Base-by-base conservation (phyloP, 2,329 filamentous ascomycete genomes). In the Capronia epimyces region DNA sequence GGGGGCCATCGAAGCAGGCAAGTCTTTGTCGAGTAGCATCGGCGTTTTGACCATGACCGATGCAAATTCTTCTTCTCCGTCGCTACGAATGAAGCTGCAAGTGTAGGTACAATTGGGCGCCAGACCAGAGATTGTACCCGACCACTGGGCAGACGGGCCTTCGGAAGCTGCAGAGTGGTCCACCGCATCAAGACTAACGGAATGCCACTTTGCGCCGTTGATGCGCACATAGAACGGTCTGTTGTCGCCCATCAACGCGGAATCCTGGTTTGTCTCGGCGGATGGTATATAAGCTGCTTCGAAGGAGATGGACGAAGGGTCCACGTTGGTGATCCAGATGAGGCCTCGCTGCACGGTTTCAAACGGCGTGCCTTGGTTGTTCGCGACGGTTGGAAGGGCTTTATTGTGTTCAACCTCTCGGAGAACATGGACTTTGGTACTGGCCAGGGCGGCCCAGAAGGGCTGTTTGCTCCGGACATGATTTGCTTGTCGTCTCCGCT, bases 401-500 rank as follows among this genome's bases (percentile, higher is more conserved):
- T 79, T 73, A 70, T 87, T 91, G 66, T 94, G 80, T 70, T 89
- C 86, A 62, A 88, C 87, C 69, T 89, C 90, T 72, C 95, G 93
- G 65, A 94, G 84, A 71, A 95, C 89, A 62, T 93, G 91, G 66
- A 96, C 90, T 76, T 96, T 96, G 65, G 90, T 95, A 71, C 89
- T 95, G 45, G 90, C 90, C 62, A 96, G 80, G 42, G 90, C 90
- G 58, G 90, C 89, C 90, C 90, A 96, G 59, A 96, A 80, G 43
- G 90, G 90, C 71, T 96, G 90, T 65, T 89, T 84, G 67, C 89
- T 87, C 68, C 90, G 80, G 60, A 95, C 89, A 69, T 93, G 87
- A 52, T 89, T 89, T 65, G 87, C 91, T 71, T 95, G 89, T 72
- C 93, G 91, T 71, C 86, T 82, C 72, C 87, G 86, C 73, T 89